A percentile compares a stretch with the other conserved stretches of the same genome.
Conservation (phyloP, 371 early-diverging fungal genomes). For the Catenaria anguillulae region DNA sequence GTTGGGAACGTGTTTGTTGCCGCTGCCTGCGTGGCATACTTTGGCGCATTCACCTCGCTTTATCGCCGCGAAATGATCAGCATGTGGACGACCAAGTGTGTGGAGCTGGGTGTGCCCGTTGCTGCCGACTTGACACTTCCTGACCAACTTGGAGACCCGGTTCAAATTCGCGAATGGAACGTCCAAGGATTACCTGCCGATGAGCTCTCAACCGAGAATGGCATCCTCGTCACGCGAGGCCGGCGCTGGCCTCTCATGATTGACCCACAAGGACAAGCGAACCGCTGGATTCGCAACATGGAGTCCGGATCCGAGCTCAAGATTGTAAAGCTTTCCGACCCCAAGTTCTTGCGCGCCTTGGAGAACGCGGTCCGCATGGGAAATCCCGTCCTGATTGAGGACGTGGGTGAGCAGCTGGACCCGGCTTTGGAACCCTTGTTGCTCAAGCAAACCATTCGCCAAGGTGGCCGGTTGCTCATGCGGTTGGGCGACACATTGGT, state of each 20-base stretch:
- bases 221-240: constrained; percentile 33
- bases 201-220: constrained; percentile 35
- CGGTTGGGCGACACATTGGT: constrained; percentile 37
- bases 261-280: constrained; percentile 44
- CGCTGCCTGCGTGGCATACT: constrained; percentile 31
- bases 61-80: constrained; percentile 23
- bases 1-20: constrained; percentile 36
- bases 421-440: constrained; percentile 38
- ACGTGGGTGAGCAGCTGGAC: constrained; percentile 35
- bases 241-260: constrained; percentile 41
- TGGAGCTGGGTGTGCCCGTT: constrained; percentile 31
- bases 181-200: constrained; percentile 35
- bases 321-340: constrained; percentile 34
- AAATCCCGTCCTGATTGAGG: constrained; percentile 35
- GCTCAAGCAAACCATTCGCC: constrained; percentile 31
- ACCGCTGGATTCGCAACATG: constrained; percentile 44
- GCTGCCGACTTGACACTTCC: constrained; percentile 27
- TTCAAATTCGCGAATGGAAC: constrained; percentile 20
- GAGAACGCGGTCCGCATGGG: constrained; percentile 44
- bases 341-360: constrained; percentile 35
- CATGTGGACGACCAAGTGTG: constrained; percentile 28
- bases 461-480: constrained; percentile 36
- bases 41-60: constrained; percentile 35
- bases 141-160: constrained; percentile 32
- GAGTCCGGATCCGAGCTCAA: constrained; percentile 32